Conservation (phyloP, 257 asterid species). For the Capsicum baccatum region DNA sequence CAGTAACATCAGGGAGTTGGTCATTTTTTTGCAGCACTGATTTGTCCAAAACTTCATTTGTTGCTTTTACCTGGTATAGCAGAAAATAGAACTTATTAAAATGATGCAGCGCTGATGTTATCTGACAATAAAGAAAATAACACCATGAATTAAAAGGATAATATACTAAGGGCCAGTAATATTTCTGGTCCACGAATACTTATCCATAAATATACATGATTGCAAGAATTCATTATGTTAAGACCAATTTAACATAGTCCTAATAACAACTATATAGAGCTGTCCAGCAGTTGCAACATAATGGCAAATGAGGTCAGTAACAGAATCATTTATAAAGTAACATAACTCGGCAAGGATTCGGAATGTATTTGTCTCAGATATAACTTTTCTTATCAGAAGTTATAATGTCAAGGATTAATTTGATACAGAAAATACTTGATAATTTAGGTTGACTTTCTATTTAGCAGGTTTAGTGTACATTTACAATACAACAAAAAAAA, state of each 20-base stretch:
- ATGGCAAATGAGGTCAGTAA: not conserved
- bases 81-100: slow-evolving; percentile 19
- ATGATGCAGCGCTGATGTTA: not conserved
- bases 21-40: slow-evolving; percentile 43
- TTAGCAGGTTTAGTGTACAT: not conserved
- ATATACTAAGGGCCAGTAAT: not conserved
- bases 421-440: not conserved
- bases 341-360: not conserved
- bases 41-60: slow-evolving; percentile 42
- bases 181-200: too few species aligned
- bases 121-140: not conserved
- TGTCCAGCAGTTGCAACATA: not conserved
- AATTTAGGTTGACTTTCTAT: not conserved
- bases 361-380: not conserved
- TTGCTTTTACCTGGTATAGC: slow-evolving; percentile 50
- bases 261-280: not conserved
- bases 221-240: not conserved
- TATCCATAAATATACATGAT: not conserved
- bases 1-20: slow-evolving; percentile 37
- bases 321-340: too few species aligned
- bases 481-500: not conserved
- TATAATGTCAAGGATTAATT: not conserved
- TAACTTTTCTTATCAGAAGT: not conserved
- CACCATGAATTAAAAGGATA: not conserved
- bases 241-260: not conserved